These are phyloP conservation scores for Fusarium compactum DNA, from an alignment of 2,329 filamentous ascomycete genomes.

Conservation along the genomic window DNA sequence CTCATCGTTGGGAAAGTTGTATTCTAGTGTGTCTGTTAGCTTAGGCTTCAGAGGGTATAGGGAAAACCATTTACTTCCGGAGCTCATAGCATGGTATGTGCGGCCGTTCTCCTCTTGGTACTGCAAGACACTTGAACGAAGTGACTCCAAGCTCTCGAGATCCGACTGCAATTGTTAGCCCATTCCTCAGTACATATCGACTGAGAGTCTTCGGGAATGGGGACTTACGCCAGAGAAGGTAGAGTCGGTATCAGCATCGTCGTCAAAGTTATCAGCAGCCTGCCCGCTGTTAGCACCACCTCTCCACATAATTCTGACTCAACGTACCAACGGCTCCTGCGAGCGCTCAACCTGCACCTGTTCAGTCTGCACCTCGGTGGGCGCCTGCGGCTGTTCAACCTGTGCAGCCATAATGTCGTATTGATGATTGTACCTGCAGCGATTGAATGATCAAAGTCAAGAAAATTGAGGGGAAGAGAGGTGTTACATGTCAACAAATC, in stretches of 20 bases:
- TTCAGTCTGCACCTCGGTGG: not conserved
- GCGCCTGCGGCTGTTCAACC: not conserved
- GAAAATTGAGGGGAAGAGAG: not conserved
- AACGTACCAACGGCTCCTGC: not conserved
- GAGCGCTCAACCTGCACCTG: not conserved
- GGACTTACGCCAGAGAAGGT: conserved; percentile 10
- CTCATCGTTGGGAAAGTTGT: conserved; percentile 10
- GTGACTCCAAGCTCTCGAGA: conserved; percentile 7
- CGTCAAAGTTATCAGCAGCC: conserved; percentile 4
- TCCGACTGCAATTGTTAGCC: not conserved
- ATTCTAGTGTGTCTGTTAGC: not conserved
- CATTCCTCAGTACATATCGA: too few relatives aligned
- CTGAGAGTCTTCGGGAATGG: rapidly evolving
- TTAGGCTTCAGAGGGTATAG: too few relatives aligned
- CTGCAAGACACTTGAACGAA: conserved; percentile 7
- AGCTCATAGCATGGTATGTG: conserved; percentile 17
- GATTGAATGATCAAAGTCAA: not conserved
- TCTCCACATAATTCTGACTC: rapidly evolving
- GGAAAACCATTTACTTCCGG: not conserved
- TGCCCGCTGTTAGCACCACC: rapidly evolving
- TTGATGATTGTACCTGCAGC: rapidly evolving
- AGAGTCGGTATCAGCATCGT: conserved; percentile 1
- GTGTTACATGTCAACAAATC: rapidly evolving
- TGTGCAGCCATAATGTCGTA: not conserved
- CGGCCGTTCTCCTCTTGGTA: conserved; percentile 22